Evolutionary conservation across 257 asterid genomes (phyloP).

Genomic region (Fraxinus quadrangulata): DNA sequence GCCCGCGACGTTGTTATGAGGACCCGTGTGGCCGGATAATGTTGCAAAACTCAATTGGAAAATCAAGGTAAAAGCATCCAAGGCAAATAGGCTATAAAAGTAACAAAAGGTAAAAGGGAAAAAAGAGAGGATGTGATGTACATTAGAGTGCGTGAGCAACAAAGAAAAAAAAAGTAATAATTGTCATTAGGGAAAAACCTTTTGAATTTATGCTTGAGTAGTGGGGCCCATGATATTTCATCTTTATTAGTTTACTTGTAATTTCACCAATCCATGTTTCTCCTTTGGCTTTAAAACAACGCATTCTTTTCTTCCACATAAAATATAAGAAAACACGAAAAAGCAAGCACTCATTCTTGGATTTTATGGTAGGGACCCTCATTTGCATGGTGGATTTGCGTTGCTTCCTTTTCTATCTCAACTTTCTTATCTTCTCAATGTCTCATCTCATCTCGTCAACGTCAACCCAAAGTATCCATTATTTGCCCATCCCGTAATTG

Average conservation of each 20-base stretch:
- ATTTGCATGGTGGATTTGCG: slow-evolving; percentile 35
- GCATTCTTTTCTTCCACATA: slow-evolving; percentile 68
- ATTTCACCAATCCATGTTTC: slow-evolving; percentile 26
- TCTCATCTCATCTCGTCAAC: slow-evolving; percentile 25
- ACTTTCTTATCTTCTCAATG: slow-evolving; percentile 18
- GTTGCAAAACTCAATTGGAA: too few species aligned
- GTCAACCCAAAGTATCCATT: slow-evolving; percentile 30
- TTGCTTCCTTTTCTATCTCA: slow-evolving; percentile 29
- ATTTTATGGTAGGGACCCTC: slow-evolving; percentile 65
- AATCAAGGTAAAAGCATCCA: slow-evolving; percentile 43
- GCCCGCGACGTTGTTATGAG: too few species aligned
- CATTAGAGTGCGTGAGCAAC: slow-evolving; percentile 48
- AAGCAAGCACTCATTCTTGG: slow-evolving; percentile 69
- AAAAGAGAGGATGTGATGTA: slow-evolving; percentile 22
- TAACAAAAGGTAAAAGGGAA: slow-evolving; percentile 35
- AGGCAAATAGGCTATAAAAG: slow-evolving; percentile 44
- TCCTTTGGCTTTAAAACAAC: slow-evolving; percentile 68
- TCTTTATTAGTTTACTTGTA: slow-evolving; percentile 28
- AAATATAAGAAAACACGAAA: slow-evolving; percentile 48
- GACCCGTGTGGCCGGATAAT: too few species aligned
- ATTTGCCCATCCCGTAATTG: slow-evolving; percentile 18
- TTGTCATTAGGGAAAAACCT: slow-evolving; percentile 42
- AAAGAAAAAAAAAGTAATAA: slow-evolving; percentile 29
- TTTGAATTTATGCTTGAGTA: slow-evolving; percentile 41
- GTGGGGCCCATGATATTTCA: slow-evolving; percentile 39